Evolutionary conservation across 495 filamentous ascomycete species (phyloP).

Genomic region (Podospora bellae-mahoneyi): DNA sequence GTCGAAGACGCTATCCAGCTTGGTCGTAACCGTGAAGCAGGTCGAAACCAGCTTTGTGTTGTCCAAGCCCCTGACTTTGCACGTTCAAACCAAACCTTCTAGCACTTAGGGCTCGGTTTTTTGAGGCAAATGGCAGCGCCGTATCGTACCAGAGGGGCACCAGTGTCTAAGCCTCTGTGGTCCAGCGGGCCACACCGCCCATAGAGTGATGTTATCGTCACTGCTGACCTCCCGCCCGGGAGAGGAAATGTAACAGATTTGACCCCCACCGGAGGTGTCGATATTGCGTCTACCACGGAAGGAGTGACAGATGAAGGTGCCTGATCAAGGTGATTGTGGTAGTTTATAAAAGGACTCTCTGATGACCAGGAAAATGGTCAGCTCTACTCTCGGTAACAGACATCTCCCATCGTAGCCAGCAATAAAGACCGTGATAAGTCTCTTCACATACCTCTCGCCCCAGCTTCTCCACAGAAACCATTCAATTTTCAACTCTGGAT

Average conservation of each 20-base stretch:
- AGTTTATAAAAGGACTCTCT: neutral
- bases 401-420: neutral
- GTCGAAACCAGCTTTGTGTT: neutral
- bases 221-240: neutral
- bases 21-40: neutral
- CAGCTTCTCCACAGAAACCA: too few species aligned
- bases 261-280: neutral
- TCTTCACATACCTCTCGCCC: too few species aligned
- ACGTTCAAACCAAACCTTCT: neutral
- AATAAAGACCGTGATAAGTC: too few species aligned
- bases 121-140: neutral
- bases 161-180: neutral
- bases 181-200: neutral
- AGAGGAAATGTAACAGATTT: neutral
- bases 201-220: neutral
- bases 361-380: neutral
- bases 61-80: neutral
- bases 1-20: neutral
- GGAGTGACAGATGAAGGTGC: neutral
- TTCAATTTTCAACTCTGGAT: too few species aligned
- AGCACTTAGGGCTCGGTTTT: neutral
- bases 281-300: neutral
- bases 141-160: neutral
- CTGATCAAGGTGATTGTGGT: neutral
- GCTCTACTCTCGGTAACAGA: neutral